Evolutionary conservation across 306 rosid species (phyloP).

Genomic region (Sophora flavescens): DNA sequence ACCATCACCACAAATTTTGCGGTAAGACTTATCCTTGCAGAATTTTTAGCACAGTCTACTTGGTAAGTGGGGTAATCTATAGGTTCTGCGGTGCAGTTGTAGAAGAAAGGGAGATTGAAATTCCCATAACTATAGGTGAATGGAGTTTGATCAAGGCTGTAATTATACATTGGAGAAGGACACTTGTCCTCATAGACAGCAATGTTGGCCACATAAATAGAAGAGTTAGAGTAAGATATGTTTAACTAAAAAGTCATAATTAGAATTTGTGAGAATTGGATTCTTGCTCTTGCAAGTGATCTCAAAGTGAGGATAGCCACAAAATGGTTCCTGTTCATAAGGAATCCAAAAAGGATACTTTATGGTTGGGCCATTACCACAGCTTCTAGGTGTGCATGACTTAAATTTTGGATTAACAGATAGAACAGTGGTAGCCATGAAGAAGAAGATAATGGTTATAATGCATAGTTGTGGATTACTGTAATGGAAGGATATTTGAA

Average conservation of each 20-base stretch:
- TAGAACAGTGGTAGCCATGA: constrained; percentile 32
- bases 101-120: no score
- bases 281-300: constrained; percentile 53
- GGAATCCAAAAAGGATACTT: constrained; percentile 78
- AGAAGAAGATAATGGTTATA: constrained; percentile 40
- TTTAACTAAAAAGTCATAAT: constrained; percentile 55
- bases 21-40: no score
- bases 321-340: constrained; percentile 52
- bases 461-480: constrained; percentile 38
- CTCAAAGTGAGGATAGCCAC: constrained; percentile 66
- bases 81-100: no score
- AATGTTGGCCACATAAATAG: constrained; percentile 52
- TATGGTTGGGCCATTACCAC: constrained; percentile 63
- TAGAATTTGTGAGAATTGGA: constrained; percentile 61
- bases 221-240: constrained; percentile 62
- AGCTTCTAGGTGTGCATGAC: constrained; percentile 60
- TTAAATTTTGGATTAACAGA: constrained; percentile 52
- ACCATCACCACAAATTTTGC: no score
- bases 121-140: no score
- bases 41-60: no score
- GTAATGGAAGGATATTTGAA: constrained; percentile 46
- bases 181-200: constrained; percentile 48
- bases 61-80: no score
- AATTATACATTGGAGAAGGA: constrained; percentile 64
- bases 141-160: no score